Conservation (phyloP, 495 filamentous ascomycete genomes). For the Neurospora sp. region DNA sequence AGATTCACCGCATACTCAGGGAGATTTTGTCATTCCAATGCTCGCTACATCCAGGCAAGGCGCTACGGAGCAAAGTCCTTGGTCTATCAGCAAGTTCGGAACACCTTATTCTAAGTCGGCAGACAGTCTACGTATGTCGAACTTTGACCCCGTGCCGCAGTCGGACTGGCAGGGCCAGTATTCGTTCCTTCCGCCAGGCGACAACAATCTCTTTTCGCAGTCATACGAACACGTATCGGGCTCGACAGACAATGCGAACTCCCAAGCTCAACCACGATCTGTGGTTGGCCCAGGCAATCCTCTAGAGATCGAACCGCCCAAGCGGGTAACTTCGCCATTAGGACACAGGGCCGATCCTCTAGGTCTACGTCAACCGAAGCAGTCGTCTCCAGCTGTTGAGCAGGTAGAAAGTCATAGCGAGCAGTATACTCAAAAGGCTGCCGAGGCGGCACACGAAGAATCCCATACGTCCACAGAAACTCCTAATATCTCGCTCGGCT, state of each 20-base stretch:
- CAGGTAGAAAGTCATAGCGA: conserved; percentile 28
- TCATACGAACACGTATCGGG: conserved; percentile 37
- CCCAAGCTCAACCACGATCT: conserved; percentile 32
- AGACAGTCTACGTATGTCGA: conserved; percentile 50
- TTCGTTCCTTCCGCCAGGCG: conserved; percentile 43
- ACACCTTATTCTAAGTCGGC: conserved; percentile 40
- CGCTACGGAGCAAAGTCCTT: conserved; percentile 47
- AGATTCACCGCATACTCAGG: conserved; percentile 6
- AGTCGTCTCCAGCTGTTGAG: conserved; percentile 28
- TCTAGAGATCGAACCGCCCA: conserved; percentile 24
- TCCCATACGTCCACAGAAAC: conserved; percentile 32
- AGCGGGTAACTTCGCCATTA: conserved; percentile 25
- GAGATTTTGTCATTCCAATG: conserved; percentile 37
- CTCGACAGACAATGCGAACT: conserved; percentile 30
- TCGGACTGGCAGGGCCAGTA: conserved; percentile 51
- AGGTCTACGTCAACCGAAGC: conserved; percentile 35
- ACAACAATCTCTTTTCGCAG: conserved; percentile 38
- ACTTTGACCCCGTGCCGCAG: conserved; percentile 45
- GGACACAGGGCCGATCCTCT: conserved; percentile 36
- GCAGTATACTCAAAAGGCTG: conserved; percentile 29
- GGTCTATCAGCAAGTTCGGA: conserved; percentile 48
- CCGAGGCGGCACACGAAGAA: conserved; percentile 33
- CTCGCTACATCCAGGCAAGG: conserved; percentile 45
- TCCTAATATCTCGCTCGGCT: conserved; percentile 29
- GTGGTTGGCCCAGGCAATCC: conserved; percentile 26